These are phyloP conservation scores for Candida cerambycidarum DNA, from an alignment of 805 yeast genomes.

Conservation along the genomic window DNA sequence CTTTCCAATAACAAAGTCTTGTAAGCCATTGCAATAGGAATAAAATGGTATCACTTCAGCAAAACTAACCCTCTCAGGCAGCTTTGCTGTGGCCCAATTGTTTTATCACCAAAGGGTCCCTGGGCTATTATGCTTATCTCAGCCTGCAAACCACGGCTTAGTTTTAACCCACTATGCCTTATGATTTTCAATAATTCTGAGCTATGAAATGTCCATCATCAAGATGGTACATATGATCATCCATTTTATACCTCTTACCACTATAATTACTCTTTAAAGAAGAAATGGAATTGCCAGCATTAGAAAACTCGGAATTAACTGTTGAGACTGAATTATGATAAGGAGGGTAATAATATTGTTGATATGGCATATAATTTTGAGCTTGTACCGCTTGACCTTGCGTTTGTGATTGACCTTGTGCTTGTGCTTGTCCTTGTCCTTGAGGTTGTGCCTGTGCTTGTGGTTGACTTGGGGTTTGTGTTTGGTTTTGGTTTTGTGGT, in stretches of 20 bases:
- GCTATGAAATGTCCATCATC: slow-evolving; percentile 12
- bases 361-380: slow-evolving; percentile 10
- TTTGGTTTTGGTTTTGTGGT: slow-evolving; percentile 2
- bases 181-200: slow-evolving; percentile 2
- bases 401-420: not conserved
- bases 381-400: not conserved
- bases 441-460: not conserved
- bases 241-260: slow-evolving; percentile 11
- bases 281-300: slow-evolving; percentile 2
- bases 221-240: slow-evolving; percentile 12
- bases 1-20: not conserved
- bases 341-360: slow-evolving; percentile 15
- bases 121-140: no score
- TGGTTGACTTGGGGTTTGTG: not conserved
- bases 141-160: no score
- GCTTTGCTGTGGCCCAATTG: no score
- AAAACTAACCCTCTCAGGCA: no score
- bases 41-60: no score
- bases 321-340: slow-evolving; percentile 8
- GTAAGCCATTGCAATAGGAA: no score
- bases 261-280: not conserved
- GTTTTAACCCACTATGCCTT: no score
- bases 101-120: no score
- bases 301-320: slow-evolving; percentile 7
- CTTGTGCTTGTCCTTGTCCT: not conserved